Conservation (phyloP, 441 rosid genomes). For the Gossypium trilobum region DNA sequence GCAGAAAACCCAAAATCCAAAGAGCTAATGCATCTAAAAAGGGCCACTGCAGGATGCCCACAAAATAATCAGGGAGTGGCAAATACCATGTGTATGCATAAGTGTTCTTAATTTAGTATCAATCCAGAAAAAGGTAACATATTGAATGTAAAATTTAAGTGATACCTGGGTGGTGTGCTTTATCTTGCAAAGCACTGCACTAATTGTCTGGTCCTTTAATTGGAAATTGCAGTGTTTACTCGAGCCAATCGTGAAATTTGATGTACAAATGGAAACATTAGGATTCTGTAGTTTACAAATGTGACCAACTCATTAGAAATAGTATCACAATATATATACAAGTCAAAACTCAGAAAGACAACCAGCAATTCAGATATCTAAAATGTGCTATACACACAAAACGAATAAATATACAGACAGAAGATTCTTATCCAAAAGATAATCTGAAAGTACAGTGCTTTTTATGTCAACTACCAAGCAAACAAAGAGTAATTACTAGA, state of each 20-base stretch:
- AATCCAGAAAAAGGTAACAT: not conserved
- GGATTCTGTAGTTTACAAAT: constrained; percentile 39
- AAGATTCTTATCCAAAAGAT: not conserved
- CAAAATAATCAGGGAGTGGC: not conserved
- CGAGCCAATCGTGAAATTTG: constrained; percentile 51
- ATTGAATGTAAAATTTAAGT: not conserved
- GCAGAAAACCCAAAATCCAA: constrained; percentile 5
- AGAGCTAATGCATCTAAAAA: constrained; percentile 8
- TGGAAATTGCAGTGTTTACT: constrained; percentile 38
- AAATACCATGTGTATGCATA: not conserved
- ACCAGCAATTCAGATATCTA: not conserved
- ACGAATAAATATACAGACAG: not conserved
- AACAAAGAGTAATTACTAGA: constrained; percentile 1
- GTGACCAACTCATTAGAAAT: not conserved
- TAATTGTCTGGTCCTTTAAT: constrained; percentile 43
- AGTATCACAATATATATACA: not conserved
- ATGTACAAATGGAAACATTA: constrained; percentile 28
- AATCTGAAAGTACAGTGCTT: not conserved
- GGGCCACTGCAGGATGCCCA: constrained; percentile 5
- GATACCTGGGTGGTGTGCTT: constrained; percentile 51
- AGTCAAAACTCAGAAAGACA: not conserved
- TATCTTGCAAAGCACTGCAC: constrained; percentile 54
- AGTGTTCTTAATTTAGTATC: constrained; percentile 6
- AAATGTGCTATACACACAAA: not conserved
- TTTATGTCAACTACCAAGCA: not conserved